These are phyloP conservation scores for Kwoniella pini DNA, from an alignment of 768 basidiomycete species.

Conservation along the genomic window DNA sequence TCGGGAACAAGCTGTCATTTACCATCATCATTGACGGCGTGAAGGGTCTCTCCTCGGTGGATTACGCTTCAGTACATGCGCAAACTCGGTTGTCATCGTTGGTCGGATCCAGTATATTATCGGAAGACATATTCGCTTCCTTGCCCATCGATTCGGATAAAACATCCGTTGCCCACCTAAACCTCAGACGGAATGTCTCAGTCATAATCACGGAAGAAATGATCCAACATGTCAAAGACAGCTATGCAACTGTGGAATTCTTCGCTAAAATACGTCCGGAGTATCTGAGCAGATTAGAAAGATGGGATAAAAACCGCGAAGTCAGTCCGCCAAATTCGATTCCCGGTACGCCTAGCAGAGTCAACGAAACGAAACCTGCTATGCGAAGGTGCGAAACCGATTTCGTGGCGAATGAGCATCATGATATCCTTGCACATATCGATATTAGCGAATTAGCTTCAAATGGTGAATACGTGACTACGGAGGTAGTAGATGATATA, in stretches of 20 bases:
- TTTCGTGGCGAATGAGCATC: constrained; percentile 79
- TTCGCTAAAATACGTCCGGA: constrained; percentile 78
- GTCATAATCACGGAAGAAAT: constrained; percentile 74
- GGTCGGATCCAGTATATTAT: constrained; percentile 66
- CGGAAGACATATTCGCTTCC: constrained; percentile 83
- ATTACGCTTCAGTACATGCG: constrained; percentile 80
- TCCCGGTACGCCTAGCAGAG: constrained; percentile 56
- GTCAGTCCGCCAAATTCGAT: neutral
- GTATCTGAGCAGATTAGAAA: constrained; percentile 83
- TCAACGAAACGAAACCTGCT: constrained; percentile 49
- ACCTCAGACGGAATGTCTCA: constrained; percentile 78
- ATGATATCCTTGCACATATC: constrained; percentile 82
- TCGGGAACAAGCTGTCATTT: constrained; percentile 63
- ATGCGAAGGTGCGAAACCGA: constrained; percentile 94
- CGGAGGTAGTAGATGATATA: constrained; percentile 78
- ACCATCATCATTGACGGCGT: constrained; percentile 81
- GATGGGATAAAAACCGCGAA: constrained; percentile 92
- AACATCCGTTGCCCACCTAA: constrained; percentile 72
- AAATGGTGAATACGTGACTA: constrained; percentile 78
- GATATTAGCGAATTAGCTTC: constrained; percentile 84
- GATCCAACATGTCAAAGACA: constrained; percentile 68
- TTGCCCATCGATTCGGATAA: constrained; percentile 70
- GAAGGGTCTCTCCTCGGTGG: constrained; percentile 84
- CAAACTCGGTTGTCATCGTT: constrained; percentile 88
- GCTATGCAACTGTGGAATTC: constrained; percentile 85